Base-by-base conservation (phyloP, 2,329 filamentous ascomycete genomes). In the Aureobasidium zeae region DNA sequence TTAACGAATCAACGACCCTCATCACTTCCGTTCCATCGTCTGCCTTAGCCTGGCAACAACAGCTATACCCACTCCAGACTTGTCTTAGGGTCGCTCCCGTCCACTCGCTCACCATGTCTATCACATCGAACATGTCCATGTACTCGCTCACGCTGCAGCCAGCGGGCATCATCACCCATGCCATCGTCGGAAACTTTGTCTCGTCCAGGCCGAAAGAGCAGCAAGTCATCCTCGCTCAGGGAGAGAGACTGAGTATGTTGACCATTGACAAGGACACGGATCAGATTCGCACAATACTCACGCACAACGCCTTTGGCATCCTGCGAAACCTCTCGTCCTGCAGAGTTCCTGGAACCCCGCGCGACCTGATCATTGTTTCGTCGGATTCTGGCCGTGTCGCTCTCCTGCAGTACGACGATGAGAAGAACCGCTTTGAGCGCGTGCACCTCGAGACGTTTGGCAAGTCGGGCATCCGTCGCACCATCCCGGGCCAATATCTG, bases 361-460 rank as follows among this genome's bases (percentile, higher is more conserved):
- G 95, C 82, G 89, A 99, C 73, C 93, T 93, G 62, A 81, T 99
- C 55, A 91, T 96, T 57, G 77, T 98, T 53, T 84, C 86, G 43
- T 94, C 88, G 36, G 91, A 99, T 67, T 96, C 91, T 20, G 91
- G 91, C 52, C 84, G 91, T 36, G 89, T 98, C 56, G 82, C 89
- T 17, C 87, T 96, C 55, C 73, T 96, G 61, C 89, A 95, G 66
- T 99, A 95, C 63, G 68, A 89, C 25, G 81, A 85, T 11, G 76
- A 83, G 13, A 80, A 87, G 62, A 94, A 94, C 62, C 79, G 79
- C 36, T 95, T 98, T 65, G 81, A 81, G 55, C 81, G 86, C 34
- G 76, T 96, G 51, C 91, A 96, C 58, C 76, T 95, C 45, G 93
- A 99, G 69, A 99, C 93, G 0, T 99, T 94, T 62, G 91, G 91